Base-by-base conservation (phyloP, 108 stramenopile species). In the Epithemia pelagica region DNA sequence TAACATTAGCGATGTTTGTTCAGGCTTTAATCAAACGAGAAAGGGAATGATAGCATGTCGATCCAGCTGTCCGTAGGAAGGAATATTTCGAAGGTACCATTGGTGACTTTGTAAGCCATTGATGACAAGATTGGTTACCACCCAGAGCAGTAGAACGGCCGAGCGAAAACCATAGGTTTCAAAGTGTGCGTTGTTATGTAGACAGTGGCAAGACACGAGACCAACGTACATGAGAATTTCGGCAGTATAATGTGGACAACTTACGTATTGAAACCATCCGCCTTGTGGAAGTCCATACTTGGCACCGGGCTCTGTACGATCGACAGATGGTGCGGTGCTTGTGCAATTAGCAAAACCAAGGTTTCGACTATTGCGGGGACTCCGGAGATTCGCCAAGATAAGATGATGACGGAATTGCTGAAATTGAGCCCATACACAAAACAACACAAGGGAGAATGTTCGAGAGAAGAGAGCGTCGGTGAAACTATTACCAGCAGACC, bases 211-310 rank as follows among this genome's bases (percentile, higher is more conserved):
- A 29, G 78, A 25, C 28, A 85, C 28, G 1, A 87, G 23, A 55
- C 73, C 75, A 66, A 87, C 23, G 68, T 90, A 90, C 24, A 90
- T 73, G 62, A 87, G 58, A 32, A 90, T 83, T 62, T 90, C 89
- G 52, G 86, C 82, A 2, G 86, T 66, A 56, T 90, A 90, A 69
- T 90, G 89, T 56, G 89, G 89, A 59, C 84, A 90, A 10, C 73
- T 71, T 21, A 82, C 61, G 37, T 67, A 77, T 28, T 71, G 61
- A 62, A 90, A 90, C 84, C 86, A 85, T 57, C 84, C 70, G 7
- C 71, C 69, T 2, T 27, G 58, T 18, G 86, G 89, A 5, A 86
- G 78, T 22, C 58, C 22, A 54, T 78, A 64, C 73, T 61, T 15
- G 32, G 74, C 2, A 21, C 24, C 51, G 8, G 51, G 18, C 37